Percentiles rank a stretch among this genome's conserved stretches.
These are phyloP conservation scores for Leccinum variicolor DNA, from an alignment of 768 basidiomycete species.

Conservation along the genomic window DNA sequence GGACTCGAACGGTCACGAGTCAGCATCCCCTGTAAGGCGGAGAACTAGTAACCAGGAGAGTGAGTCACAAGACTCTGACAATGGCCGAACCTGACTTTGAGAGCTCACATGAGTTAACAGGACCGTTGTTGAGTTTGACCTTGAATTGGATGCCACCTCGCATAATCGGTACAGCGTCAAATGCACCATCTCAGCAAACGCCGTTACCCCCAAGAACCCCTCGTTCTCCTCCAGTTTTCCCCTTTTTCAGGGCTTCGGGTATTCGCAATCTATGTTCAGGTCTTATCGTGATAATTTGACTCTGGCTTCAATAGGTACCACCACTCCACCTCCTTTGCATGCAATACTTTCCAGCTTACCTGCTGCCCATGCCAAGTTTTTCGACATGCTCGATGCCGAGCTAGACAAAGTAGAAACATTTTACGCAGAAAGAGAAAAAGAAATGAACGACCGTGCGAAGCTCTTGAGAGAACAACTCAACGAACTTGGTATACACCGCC, in stretches of 20 bases:
- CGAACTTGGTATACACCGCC: slow-evolving; percentile 69
- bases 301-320: neutral
- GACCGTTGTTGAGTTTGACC: slow-evolving; percentile 13
- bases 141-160: slow-evolving; percentile 8
- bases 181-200: slow-evolving; percentile 15
- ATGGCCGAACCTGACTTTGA: neutral
- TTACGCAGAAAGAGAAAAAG: slow-evolving; percentile 67
- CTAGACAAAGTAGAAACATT: slow-evolving; percentile 85
- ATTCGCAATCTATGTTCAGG: neutral
- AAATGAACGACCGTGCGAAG: slow-evolving; percentile 47
- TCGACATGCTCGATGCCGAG: slow-evolving; percentile 69
- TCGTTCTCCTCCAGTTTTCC: slow-evolving; percentile 8
- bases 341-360: slow-evolving; percentile 53
- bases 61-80: neutral
- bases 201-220: slow-evolving; percentile 8
- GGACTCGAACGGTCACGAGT: neutral
- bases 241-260: slow-evolving; percentile 20
- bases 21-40: neutral
- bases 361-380: slow-evolving; percentile 64
- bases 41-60: slow-evolving; percentile 2
- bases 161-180: slow-evolving; percentile 4
- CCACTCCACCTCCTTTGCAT: slow-evolving; percentile 36
- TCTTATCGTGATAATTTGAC: neutral
- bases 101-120: slow-evolving; percentile 2
- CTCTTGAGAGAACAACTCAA: slow-evolving; percentile 64